Conservation (phyloP, 2,329 filamentous ascomycete genomes). For the Calonectria pseudoturangicola region DNA sequence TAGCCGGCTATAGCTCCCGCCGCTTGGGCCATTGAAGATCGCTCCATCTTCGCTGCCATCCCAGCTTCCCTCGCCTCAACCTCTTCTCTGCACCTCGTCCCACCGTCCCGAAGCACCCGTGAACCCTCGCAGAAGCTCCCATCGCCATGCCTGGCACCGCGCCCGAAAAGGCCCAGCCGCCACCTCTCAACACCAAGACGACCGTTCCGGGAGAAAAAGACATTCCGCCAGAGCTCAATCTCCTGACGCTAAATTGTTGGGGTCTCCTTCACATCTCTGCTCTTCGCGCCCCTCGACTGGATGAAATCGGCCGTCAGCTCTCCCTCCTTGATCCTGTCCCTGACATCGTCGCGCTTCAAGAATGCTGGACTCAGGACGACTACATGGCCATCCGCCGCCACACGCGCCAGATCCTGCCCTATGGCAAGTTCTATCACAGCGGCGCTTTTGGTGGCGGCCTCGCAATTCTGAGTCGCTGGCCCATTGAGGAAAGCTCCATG, state of each 20-base stretch:
- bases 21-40: constrained; percentile 19
- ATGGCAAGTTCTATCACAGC: constrained; percentile 94
- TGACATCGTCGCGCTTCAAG: constrained; percentile 93
- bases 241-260: constrained; percentile 97
- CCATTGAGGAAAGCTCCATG: constrained; percentile 93
- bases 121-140: constrained; percentile 22
- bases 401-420: constrained; percentile 84
- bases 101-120: not conserved
- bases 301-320: constrained; percentile 89
- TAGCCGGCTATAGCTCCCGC: constrained; percentile 9
- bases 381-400: constrained; percentile 85
- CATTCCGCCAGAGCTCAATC: constrained; percentile 78
- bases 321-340: constrained; percentile 80
- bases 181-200: constrained; percentile 47
- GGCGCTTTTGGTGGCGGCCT: constrained; percentile 93
- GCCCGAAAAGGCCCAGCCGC: constrained; percentile 47
- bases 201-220: constrained; percentile 50
- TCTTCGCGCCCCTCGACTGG: constrained; percentile 84
- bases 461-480: constrained; percentile 93
- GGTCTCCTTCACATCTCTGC: constrained; percentile 91
- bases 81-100: not conserved
- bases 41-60: constrained; percentile 11
- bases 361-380: constrained; percentile 93
- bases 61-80: constrained; percentile 1
- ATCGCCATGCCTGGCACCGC: constrained; percentile 49